phyloP scores from a whole-genome alignment of 2,329 filamentous ascomycete species.

The Sphaceloma murrayae region DNA sequence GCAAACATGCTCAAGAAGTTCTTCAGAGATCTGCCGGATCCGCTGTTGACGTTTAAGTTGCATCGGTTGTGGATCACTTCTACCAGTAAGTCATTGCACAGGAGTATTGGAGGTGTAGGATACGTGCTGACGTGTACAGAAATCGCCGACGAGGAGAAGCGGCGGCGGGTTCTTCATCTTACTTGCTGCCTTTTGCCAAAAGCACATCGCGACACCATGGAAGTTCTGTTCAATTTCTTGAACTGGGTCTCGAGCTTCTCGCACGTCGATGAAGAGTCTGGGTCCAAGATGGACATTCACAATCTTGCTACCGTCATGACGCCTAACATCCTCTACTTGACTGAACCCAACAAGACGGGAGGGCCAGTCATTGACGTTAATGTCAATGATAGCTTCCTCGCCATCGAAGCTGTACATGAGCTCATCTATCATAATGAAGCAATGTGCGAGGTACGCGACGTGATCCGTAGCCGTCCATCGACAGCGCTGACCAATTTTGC shows the following conservation, averaged over 20 bases:
- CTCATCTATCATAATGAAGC: slow-evolving; percentile 89
- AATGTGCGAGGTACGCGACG: slow-evolving; percentile 82
- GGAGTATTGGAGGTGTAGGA: slow-evolving; percentile 1
- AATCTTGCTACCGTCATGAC: slow-evolving; percentile 96
- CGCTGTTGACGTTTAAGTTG: slow-evolving; percentile 87
- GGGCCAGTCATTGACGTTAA: slow-evolving; percentile 35
- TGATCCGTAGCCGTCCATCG: not conserved
- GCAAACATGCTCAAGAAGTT: slow-evolving; percentile 93
- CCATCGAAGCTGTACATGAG: slow-evolving; percentile 84
- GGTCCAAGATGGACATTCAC: slow-evolving; percentile 98
- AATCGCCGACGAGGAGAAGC: slow-evolving; percentile 69
- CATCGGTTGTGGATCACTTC: slow-evolving; percentile 84
- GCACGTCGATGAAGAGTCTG: slow-evolving; percentile 90
- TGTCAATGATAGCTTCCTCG: slow-evolving; percentile 76
- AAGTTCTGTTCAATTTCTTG: slow-evolving; percentile 90
- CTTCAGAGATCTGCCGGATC: slow-evolving; percentile 86
- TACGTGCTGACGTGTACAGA: slow-evolving; percentile 42
- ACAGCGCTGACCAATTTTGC: slow-evolving; percentile 22
- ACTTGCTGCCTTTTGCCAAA: slow-evolving; percentile 90
- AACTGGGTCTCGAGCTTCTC: slow-evolving; percentile 98
- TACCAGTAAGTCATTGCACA: slow-evolving; percentile 49
- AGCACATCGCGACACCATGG: slow-evolving; percentile 82
- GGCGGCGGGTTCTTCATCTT: slow-evolving; percentile 77
- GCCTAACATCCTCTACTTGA: slow-evolving; percentile 69
- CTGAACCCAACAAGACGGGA: slow-evolving; percentile 41